Evolutionary conservation across 2,329 filamentous ascomycete genomes (phyloP).

Genomic region (Ceratocystis ficicola): DNA sequence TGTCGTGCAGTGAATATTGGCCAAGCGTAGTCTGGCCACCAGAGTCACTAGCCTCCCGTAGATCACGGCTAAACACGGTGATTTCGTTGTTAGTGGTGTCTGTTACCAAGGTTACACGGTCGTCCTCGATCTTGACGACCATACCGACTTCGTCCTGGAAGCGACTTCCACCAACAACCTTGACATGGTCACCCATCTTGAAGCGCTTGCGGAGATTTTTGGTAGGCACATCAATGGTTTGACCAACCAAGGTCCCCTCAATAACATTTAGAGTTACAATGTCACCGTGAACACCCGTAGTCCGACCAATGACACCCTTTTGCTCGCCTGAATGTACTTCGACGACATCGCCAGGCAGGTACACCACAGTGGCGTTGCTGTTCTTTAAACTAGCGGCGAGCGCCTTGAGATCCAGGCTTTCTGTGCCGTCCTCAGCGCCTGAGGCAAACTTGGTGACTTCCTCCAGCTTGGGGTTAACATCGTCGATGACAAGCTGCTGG

Average conservation of each 20-base stretch:
- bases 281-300: constrained; percentile 74
- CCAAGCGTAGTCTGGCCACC: constrained; percentile 75
- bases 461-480: constrained; percentile 85
- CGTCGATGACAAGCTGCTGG: constrained; percentile 69
- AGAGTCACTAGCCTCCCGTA: constrained; percentile 84
- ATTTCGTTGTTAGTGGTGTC: constrained; percentile 90
- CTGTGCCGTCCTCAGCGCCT: constrained; percentile 78
- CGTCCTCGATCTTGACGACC: constrained; percentile 85
- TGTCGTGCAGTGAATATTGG: constrained; percentile 81
- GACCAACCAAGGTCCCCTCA: constrained; percentile 68
- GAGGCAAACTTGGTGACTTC: constrained; percentile 92
- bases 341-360: constrained; percentile 87
- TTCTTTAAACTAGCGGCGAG: constrained; percentile 83
- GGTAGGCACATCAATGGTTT: constrained; percentile 82
- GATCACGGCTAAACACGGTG: constrained; percentile 93
- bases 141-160: constrained; percentile 94
- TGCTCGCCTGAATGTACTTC: constrained; percentile 95
- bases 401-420: constrained; percentile 84
- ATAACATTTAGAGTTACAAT: constrained; percentile 82
- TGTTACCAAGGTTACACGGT: constrained; percentile 82
- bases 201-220: constrained; percentile 90
- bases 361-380: constrained; percentile 66
- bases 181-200: constrained; percentile 89
- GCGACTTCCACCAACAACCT: constrained; percentile 90
- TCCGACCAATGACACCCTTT: constrained; percentile 75